Percentiles rank a stretch among this genome's conserved stretches.
These are phyloP conservation scores for Decorospora gaudefroyi DNA, from an alignment of 2,329 filamentous ascomycete species.

Conservation along the genomic window DNA sequence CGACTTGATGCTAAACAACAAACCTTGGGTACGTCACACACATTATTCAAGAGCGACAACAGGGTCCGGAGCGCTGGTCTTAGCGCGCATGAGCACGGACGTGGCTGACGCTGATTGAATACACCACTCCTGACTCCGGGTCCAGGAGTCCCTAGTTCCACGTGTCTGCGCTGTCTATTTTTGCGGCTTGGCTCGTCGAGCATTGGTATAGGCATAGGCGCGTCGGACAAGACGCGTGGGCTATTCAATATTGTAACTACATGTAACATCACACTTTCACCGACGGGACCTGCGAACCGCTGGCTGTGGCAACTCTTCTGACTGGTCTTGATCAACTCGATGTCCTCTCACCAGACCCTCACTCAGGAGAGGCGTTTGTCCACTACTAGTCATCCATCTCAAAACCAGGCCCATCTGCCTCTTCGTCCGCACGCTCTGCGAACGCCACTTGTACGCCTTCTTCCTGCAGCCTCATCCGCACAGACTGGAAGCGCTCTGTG, in stretches of 20 bases:
- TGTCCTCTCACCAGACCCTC: neutral
- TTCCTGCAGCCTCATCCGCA: conserved; percentile 27
- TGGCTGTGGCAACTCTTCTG: too few relatives aligned
- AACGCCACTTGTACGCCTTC: conserved; percentile 37
- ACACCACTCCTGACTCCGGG: conserved; percentile 8
- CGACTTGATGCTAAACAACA: conserved; percentile 27
- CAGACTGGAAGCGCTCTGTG: conserved; percentile 28
- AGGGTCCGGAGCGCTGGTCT: conserved; percentile 12
- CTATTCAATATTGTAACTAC: too few relatives aligned
- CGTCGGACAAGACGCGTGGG: too few relatives aligned
- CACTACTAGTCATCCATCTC: conserved; percentile 19
- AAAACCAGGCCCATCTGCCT: conserved; percentile 9
- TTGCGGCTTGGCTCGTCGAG: too few relatives aligned
- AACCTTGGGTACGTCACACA: conserved; percentile 24
- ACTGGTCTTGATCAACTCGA: too few relatives aligned
- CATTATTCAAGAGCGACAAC: conserved; percentile 7
- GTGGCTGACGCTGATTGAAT: conserved; percentile 19
- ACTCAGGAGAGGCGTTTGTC: neutral
- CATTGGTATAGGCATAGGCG: conserved; percentile 4
- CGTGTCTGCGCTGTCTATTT: neutral
- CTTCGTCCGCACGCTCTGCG: conserved; percentile 16
- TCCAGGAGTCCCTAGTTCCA: conserved; percentile 6
- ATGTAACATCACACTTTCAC: too few relatives aligned
- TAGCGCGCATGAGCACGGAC: conserved; percentile 13
- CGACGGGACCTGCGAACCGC: conserved; percentile 6